These are phyloP conservation scores for Trametes maxima DNA, from an alignment of 768 basidiomycete species.

Conservation along the genomic window DNA sequence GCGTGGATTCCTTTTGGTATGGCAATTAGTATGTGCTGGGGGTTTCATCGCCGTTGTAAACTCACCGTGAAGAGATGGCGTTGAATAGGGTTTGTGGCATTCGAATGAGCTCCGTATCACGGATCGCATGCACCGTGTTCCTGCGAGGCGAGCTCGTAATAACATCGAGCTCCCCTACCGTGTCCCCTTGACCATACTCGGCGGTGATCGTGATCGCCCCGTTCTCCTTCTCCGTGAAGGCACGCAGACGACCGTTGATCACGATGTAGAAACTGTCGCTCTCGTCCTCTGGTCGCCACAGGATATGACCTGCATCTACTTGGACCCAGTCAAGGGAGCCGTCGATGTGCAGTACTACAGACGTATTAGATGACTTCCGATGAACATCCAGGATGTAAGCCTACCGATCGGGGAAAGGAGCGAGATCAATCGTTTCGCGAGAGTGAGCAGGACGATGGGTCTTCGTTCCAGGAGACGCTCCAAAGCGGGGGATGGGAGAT, in stretches of 20 bases:
- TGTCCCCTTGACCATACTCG: conserved; percentile 97
- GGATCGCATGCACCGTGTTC: conserved; percentile 95
- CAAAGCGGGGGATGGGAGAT: conserved; percentile 84
- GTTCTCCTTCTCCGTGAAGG: conserved; percentile 77
- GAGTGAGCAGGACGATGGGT: conserved; percentile 92
- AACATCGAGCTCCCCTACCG: conserved; percentile 96
- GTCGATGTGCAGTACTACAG: conserved; percentile 90
- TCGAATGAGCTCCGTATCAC: conserved; percentile 94
- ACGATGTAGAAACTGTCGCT: conserved; percentile 99
- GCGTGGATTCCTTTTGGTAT: conserved; percentile 65
- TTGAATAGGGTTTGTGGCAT: conserved; percentile 99
- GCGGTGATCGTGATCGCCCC: conserved; percentile 81
- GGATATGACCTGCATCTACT: conserved; percentile 90
- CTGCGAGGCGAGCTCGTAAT: conserved; percentile 88
- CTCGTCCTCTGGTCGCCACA: conserved; percentile 88
- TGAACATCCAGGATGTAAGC: conserved; percentile 22
- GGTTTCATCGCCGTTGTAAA: background rate
- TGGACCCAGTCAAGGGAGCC: conserved; percentile 98
- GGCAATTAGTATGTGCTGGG: background rate
- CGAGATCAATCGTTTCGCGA: conserved; percentile 96
- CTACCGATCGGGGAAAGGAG: conserved; percentile 89
- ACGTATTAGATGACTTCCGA: background rate
- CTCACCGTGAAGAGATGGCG: conserved; percentile 86
- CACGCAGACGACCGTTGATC: conserved; percentile 93
- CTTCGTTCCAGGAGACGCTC: conserved; percentile 90